These are phyloP conservation scores for Podaxis sp. DNA, from an alignment of 768 basidiomycete genomes.

Conservation along the genomic window DNA sequence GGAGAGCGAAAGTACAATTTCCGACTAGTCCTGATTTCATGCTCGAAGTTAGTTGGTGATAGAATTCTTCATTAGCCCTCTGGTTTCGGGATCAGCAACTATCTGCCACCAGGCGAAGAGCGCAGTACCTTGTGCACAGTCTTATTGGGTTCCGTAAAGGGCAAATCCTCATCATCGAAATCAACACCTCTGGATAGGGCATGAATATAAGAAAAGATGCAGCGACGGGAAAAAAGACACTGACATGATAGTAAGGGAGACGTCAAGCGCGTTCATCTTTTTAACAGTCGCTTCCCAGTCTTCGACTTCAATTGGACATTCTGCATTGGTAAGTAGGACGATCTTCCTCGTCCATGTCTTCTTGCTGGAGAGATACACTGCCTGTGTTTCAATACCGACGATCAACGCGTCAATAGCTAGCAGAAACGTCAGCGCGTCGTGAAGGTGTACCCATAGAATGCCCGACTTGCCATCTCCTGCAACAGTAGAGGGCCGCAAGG, in stretches of 20 bases:
- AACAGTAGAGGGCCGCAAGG: conserved; percentile 53
- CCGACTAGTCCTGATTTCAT: conserved; percentile 56
- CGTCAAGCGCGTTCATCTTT: conserved; percentile 60
- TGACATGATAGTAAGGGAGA: conserved; percentile 74
- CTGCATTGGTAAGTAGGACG: conserved; percentile 83
- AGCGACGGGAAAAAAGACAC: conserved; percentile 16
- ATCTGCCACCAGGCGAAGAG: background rate
- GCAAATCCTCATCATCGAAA: conserved; percentile 75
- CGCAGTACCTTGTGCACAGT: conserved; percentile 63
- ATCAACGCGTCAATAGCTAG: conserved; percentile 85
- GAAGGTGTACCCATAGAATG: background rate
- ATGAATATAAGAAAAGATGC: background rate
- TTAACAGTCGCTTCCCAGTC: conserved; percentile 70
- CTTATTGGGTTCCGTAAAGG: conserved; percentile 68
- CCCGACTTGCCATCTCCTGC: conserved; percentile 64
- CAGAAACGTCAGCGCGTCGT: background rate
- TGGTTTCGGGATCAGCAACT: background rate
- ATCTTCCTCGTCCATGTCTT: conserved; percentile 86
- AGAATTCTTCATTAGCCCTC: conserved; percentile 81
- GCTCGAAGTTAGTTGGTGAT: conserved; percentile 40
- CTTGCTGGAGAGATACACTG: conserved; percentile 63
- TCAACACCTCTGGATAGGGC: conserved; percentile 69
- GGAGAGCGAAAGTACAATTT: conserved; percentile 65
- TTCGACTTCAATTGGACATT: conserved; percentile 68
- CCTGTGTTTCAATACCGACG: conserved; percentile 82